Conservation (phyloP, 2,329 filamentous ascomycete species). For the Arthrobotrys conoides region DNA sequence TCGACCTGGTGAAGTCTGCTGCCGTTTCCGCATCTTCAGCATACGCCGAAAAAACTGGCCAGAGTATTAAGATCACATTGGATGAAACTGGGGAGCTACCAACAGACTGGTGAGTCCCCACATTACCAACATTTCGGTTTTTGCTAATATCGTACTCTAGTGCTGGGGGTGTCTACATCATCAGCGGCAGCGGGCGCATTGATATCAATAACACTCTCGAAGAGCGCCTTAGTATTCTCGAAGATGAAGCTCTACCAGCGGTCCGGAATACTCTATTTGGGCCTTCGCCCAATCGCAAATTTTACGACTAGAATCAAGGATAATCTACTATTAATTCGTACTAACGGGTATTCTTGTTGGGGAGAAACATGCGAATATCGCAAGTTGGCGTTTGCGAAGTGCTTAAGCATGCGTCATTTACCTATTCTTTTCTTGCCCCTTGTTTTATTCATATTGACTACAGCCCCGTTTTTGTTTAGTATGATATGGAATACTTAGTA, state of each 20-base stretch:
- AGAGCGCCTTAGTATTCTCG: constrained; percentile 85
- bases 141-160: constrained; percentile 69
- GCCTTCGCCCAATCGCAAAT: constrained; percentile 94
- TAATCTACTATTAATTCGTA: not conserved
- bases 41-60: constrained; percentile 83
- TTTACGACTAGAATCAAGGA: constrained; percentile 78
- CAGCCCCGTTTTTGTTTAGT: not conserved
- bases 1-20: constrained; percentile 78
- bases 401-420: not conserved
- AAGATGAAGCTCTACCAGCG: constrained; percentile 85
- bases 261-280: constrained; percentile 91
- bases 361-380: not conserved
- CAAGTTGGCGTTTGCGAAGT: not conserved
- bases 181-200: constrained; percentile 91
- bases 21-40: constrained; percentile 81
- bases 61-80: constrained; percentile 78
- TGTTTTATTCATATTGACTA: not conserved
- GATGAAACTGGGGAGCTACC: constrained; percentile 85
- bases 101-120: constrained; percentile 80
- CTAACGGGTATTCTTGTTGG: not conserved
- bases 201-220: constrained; percentile 99
- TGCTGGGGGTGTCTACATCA: constrained; percentile 83
- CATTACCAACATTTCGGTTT: not conserved
- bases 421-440: not conserved
- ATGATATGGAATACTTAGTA: not conserved